phyloP scores from a whole-genome alignment of 2,329 filamentous ascomycete species.

The Epichloe amarillans region DNA sequence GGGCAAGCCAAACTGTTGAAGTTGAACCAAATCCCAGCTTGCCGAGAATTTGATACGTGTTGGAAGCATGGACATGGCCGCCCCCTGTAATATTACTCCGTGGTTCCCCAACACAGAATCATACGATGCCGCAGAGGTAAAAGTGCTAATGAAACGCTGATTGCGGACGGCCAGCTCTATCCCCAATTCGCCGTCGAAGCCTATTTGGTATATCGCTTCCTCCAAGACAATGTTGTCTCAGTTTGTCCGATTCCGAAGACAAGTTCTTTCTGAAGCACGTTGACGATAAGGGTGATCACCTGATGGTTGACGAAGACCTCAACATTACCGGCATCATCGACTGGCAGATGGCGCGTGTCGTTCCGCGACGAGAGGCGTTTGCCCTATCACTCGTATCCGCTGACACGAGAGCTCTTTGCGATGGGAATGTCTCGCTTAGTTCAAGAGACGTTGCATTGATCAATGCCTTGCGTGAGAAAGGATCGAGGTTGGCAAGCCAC shows the following conservation, averaged over 20 bases:
- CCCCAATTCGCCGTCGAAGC: constrained; percentile 13
- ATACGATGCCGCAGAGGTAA: no score
- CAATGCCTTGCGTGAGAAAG: constrained; percentile 6
- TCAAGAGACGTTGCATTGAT: constrained; percentile 7
- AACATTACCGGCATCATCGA: constrained; percentile 25
- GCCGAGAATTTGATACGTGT: constrained; percentile 10
- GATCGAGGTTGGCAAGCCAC: background rate
- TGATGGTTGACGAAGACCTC: constrained; percentile 27
- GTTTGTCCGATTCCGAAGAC: background rate
- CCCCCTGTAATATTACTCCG: no score
- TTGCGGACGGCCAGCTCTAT: constrained; percentile 19
- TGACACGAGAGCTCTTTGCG: constrained; percentile 7
- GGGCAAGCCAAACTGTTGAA: constrained; percentile 14
- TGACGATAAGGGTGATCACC: constrained; percentile 33
- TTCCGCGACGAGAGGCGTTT: constrained; percentile 10
- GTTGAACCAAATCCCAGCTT: constrained; percentile 13
- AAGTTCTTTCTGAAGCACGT: constrained; percentile 30
- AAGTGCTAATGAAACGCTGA: no score
- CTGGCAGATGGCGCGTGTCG: constrained; percentile 12
- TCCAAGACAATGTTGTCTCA: constrained; percentile 13
- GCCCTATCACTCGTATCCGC: constrained; percentile 8
- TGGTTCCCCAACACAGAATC: no score
- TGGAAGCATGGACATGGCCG: constrained; percentile 9
- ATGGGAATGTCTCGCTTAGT: constrained; percentile 7
- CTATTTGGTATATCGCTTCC: constrained; percentile 26